Percentiles rank a stretch among this genome's conserved stretches.
These are phyloP conservation scores for Camelina neglecta DNA, from an alignment of 345 rosid genomes.

Conservation along the genomic window DNA sequence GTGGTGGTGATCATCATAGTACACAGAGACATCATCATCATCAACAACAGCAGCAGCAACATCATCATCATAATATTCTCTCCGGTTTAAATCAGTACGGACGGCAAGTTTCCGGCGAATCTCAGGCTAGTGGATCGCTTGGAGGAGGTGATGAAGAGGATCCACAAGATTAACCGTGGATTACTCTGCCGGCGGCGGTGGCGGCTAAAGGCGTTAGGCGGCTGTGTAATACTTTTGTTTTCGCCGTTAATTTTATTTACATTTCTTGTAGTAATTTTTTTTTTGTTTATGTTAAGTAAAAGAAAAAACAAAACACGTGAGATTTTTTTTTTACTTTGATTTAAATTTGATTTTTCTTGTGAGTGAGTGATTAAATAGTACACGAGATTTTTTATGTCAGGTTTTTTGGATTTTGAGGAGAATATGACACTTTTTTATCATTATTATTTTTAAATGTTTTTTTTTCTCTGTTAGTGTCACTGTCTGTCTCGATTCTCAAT, in stretches of 20 bases:
- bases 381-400: constrained; percentile 49
- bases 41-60: constrained; percentile 33
- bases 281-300: constrained; percentile 34
- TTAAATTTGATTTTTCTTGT: constrained; percentile 57
- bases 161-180: constrained; percentile 60
- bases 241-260: constrained; percentile 25
- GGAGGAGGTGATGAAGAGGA: constrained; percentile 60
- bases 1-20: constrained; percentile 44
- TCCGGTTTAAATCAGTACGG: constrained; percentile 73
- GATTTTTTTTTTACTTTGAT: constrained; percentile 44
- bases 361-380: constrained; percentile 62
- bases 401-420: constrained; percentile 49
- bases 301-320: constrained; percentile 51
- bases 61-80: constrained; percentile 59
- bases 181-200: constrained; percentile 45
- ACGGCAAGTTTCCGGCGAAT: constrained; percentile 58
- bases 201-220: constrained; percentile 38
- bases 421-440: constrained; percentile 42
- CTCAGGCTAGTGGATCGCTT: constrained; percentile 84
- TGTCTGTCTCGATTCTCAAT: constrained; percentile 33
- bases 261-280: constrained; percentile 30
- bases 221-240: constrained; percentile 58
- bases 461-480: constrained; percentile 30
- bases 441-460: constrained; percentile 14
- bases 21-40: constrained; percentile 39